Evolutionary conservation across 2,329 filamentous ascomycete species (phyloP), one percentile per base, ranked within the genome.

Genomic region (Colletotrichum sp.): DNA sequence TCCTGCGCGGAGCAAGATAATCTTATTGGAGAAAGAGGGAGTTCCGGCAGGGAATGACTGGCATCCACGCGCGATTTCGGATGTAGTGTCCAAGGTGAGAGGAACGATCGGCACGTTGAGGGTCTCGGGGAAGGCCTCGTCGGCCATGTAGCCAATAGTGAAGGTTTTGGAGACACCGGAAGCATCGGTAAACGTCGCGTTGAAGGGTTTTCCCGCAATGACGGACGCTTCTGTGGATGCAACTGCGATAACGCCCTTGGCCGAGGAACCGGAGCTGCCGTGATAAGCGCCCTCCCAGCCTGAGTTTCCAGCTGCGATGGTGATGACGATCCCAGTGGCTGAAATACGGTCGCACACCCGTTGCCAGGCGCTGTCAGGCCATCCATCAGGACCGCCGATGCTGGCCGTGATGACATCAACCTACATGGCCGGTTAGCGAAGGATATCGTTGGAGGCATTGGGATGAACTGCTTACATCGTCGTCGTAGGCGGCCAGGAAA

Each of bases 241-340:
- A 24, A 89, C 83, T 8, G 87, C 84, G 18, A 86, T 85, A 9
- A 87, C 85, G 6, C 84, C 81, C 69, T 83, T 83, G n/a, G 86
- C 88, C 5, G 84, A 82, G 15, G 86, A 82, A 7, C 85, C 85
- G n/a, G 82, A 82, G 65, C 81, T 83, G 30, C 82, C 81, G 65
- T 83, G 85, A 77, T 88, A 88, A 1, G 86, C 79, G 6, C 88
- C 88, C n/a, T 80, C 76, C 10, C 80, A 80, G 24, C 87, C 88
- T 21, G 84, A 81, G 75, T 90, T 89, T n/a, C 88, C 88, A 8
- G 85, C 86, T 1, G 87, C 84, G 32, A 87, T 81, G 6, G 84
- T 84, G 69, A 85, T 82, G 6, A 85, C 82, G 5, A 87, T 84
- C 30, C 87, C 87, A 79, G 24, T 87, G 87, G 85, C 13, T 86